Conservation (phyloP, 2,329 filamentous ascomycete genomes). For the Colletotrichum cuscutae region DNA sequence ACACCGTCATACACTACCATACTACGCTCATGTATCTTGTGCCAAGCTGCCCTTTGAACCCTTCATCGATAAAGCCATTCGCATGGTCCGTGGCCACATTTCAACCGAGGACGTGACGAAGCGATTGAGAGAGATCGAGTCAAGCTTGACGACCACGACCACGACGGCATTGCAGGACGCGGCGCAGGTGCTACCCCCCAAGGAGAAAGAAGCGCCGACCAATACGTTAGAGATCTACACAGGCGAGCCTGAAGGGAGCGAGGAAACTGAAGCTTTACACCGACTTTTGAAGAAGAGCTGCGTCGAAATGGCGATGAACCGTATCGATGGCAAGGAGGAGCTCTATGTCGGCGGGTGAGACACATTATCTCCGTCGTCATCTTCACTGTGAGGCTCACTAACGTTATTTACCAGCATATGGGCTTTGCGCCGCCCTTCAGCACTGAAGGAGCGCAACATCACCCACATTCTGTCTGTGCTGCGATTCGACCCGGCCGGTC, state of each 20-base stretch:
- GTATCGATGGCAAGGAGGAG: conserved; percentile 53
- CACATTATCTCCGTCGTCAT: neutral
- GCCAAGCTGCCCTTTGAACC: neutral
- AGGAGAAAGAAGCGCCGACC: neutral
- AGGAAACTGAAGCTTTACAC: conserved; percentile 6
- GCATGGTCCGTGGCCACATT: conserved; percentile 4
- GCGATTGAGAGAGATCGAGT: conserved; percentile 7
- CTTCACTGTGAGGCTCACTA: conserved; percentile 1
- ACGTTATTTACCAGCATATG: conserved; percentile 71
- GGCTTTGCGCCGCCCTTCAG: conserved; percentile 76
- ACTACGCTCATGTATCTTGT: neutral
- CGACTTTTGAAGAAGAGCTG: conserved; percentile 42
- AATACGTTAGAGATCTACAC: neutral
- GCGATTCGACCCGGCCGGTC: conserved; percentile 57
- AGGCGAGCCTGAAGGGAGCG: neutral
- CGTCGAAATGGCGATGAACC: conserved; percentile 53
- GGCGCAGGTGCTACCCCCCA: neutral
- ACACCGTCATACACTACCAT: neutral
- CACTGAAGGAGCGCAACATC: conserved; percentile 78
- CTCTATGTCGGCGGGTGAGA: conserved; percentile 52
- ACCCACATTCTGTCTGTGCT: conserved; percentile 92
- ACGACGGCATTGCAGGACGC: neutral
- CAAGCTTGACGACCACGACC: neutral
- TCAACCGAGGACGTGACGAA: neutral
- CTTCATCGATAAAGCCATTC: neutral